Evolutionary conservation across 176 grass and related monocot species (phyloP), one percentile per base, ranked within the genome.

Genomic region (Paspalum vaginatum): DNA sequence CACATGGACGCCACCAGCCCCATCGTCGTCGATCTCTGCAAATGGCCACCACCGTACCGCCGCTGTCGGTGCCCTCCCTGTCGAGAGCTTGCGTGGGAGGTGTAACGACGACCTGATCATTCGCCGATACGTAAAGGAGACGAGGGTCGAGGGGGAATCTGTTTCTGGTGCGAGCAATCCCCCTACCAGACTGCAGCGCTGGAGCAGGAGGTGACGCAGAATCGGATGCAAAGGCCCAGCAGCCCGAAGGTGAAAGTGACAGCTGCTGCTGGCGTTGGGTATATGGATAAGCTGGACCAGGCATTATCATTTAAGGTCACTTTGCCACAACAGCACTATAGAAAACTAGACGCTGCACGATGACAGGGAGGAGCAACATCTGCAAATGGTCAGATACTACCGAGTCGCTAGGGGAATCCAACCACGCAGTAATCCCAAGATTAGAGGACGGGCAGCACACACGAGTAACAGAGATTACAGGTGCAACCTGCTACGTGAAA

Each of bases 141-240:
- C 13, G 8, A 16, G n/a, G n/a, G n/a, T n/a, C 0, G 16, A 5
- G 76, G 44, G 18, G 15, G 75, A 85, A 78, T 77, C 74, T 2
- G 75, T 53, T 41, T 50, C 25, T 70, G 55, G 37, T 77, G 59
- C 27, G 13, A n/a, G 77, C 49, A 50, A 67, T 59, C 77, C 22
- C 32, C 32, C 77, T 47, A 7, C 67, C 51, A 48, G 2, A 32
- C 69, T 58, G 49, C 27, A 52, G n/a, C 49, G 9, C 17, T 9
- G 5, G 84, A 53, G 39, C 5, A 41, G 61, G 71, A 26, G 51
- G 63, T 60, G 61, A 60, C 32, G 78, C 42, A 38, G 85, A 87
- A 87, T 87, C 85, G 45, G 85, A 87, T 87, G 78, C 84, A 59
- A 68, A 70, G 53, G 42, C 77, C 11, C 32, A 4, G 11, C 77